Conservation (phyloP, 768 basidiomycete species). For the Hygrophorus pudorinus region DNA sequence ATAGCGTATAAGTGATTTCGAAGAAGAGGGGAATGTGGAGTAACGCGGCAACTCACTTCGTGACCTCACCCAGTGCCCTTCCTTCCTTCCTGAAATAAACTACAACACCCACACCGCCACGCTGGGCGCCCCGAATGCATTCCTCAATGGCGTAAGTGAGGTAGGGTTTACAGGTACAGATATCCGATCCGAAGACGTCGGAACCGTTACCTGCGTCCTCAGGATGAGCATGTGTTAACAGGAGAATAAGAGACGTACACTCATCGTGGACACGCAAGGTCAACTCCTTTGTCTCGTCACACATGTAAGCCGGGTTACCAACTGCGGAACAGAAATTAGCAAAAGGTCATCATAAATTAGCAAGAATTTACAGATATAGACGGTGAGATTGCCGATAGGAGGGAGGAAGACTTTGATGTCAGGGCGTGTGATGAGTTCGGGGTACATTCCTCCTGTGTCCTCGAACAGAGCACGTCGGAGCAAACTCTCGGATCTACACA, state of each 20-base stretch:
- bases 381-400: slow-evolving; percentile 85
- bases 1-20: too few species aligned
- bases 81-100: slow-evolving; percentile 96
- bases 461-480: slow-evolving; percentile 91
- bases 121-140: slow-evolving; percentile 66
- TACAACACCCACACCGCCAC: slow-evolving; percentile 83
- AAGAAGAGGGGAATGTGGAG: background rate
- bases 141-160: slow-evolving; percentile 90
- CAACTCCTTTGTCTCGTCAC: slow-evolving; percentile 68
- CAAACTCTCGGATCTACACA: slow-evolving; percentile 61
- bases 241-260: slow-evolving; percentile 36
- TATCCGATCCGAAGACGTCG: slow-evolving; percentile 92
- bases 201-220: slow-evolving; percentile 72
- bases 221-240: background rate
- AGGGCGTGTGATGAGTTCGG: slow-evolving; percentile 89
- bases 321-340: slow-evolving; percentile 31
- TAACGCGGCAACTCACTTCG: slow-evolving; percentile 45
- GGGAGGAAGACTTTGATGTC: slow-evolving; percentile 96
- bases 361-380: slow-evolving; percentile 68
- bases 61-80: slow-evolving; percentile 87
- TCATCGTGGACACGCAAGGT: slow-evolving; percentile 91
- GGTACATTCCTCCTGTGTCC: slow-evolving; percentile 94
- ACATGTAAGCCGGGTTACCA: slow-evolving; percentile 72
- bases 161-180: slow-evolving; percentile 91
- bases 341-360: background rate